A percentile compares a stretch with the other conserved stretches of the same genome.
Conservation (phyloP, 768 basidiomycete genomes). For the Leccinellum albellum region DNA sequence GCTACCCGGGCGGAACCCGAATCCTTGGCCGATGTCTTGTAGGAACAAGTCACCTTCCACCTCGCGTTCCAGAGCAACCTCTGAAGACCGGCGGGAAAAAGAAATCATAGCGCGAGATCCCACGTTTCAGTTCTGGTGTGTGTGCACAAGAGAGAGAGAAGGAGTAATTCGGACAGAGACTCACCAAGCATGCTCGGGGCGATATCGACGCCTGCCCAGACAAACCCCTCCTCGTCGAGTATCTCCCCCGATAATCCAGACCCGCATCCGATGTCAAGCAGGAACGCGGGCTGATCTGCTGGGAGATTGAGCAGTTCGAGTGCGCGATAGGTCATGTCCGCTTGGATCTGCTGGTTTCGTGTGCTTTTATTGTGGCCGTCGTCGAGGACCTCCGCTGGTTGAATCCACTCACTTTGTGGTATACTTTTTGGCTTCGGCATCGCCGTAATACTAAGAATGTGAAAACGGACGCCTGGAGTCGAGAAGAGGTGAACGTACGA, state of each 20-base stretch:
- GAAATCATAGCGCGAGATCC: neutral
- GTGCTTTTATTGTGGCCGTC: slow-evolving; percentile 56
- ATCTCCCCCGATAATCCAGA: slow-evolving; percentile 97
- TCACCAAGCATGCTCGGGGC: slow-evolving; percentile 95
- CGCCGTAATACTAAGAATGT: slow-evolving; percentile 83
- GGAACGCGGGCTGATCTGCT: slow-evolving; percentile 71
- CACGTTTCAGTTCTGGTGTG: neutral
- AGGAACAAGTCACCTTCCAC: slow-evolving; percentile 95
- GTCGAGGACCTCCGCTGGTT: neutral
- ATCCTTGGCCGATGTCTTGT: slow-evolving; percentile 97
- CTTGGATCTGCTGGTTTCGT: slow-evolving; percentile 94
- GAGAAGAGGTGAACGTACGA: slow-evolving; percentile 47
- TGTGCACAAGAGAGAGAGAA: no score
- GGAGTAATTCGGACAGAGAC: slow-evolving; percentile 19
- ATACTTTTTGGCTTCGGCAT: slow-evolving; percentile 93
- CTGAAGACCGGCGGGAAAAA: slow-evolving; percentile 24
- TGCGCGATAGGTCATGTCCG: slow-evolving; percentile 95
- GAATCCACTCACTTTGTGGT: slow-evolving; percentile 85
- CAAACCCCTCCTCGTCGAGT: slow-evolving; percentile 88
- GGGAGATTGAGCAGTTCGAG: slow-evolving; percentile 87
- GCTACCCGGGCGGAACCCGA: slow-evolving; percentile 93
- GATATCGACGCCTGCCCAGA: slow-evolving; percentile 93
- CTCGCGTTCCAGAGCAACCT: slow-evolving; percentile 93
- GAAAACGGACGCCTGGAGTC: neutral
- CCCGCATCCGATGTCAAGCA: slow-evolving; percentile 96